A percentile compares a stretch with the other conserved stretches of the same genome.
Conservation (phyloP, 2,329 filamentous ascomycete species). For the Aspergillus uvarum region DNA sequence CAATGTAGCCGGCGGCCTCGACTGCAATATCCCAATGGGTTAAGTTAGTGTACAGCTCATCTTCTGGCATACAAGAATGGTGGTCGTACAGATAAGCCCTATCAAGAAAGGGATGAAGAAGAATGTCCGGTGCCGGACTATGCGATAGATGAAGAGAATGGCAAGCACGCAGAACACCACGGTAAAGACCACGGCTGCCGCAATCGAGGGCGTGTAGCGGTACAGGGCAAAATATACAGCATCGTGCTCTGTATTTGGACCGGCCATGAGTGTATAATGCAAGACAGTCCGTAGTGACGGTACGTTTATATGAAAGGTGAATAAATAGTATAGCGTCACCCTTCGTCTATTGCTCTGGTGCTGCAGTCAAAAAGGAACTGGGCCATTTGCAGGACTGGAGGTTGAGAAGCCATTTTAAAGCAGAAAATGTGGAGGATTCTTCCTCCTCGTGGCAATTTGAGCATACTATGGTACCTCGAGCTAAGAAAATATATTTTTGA, state of each 20-base stretch:
- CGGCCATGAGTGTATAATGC: neutral
- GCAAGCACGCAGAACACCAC: constrained; percentile 28
- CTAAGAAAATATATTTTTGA: neutral
- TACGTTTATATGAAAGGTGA: too few relatives aligned
- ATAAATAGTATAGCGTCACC: neutral
- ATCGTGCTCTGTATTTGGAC: neutral
- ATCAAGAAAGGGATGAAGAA: constrained; percentile 33
- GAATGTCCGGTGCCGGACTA: constrained; percentile 24
- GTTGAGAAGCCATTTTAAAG: neutral
- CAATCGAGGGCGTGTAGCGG: constrained; percentile 35
- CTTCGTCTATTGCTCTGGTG: too few relatives aligned
- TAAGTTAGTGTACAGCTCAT: neutral
- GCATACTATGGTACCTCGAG: neutral
- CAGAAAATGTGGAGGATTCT: neutral
- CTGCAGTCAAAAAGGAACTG: too few relatives aligned
- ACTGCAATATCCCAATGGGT: constrained; percentile 8
- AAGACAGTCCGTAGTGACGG: neutral
- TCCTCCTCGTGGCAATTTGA: neutral
- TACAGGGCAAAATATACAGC: constrained; percentile 33
- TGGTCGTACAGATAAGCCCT: constrained; percentile 33
- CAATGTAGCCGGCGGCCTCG: constrained; percentile 28
- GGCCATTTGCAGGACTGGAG: neutral
- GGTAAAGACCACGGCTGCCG: constrained; percentile 21
- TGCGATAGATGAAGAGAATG: constrained; percentile 16
- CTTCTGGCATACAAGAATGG: neutral